phyloP scores from a whole-genome alignment of 306 rosid species.

The Cucurbita pepo region DNA sequence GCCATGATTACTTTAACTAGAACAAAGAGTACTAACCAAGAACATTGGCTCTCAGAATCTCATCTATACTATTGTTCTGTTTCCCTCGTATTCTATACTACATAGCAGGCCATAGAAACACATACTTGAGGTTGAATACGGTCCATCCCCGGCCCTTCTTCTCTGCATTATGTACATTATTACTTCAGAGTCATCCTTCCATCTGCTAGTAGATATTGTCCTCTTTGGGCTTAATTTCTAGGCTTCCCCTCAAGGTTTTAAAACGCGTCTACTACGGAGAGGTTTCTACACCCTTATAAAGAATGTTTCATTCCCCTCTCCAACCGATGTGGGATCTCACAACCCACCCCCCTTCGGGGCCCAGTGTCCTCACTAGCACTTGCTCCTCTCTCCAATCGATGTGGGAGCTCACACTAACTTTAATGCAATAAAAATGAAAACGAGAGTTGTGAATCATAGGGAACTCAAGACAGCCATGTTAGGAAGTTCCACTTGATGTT shows the following conservation, averaged over 20 bases:
- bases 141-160: neutral
- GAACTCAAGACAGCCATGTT: neutral
- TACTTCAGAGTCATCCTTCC: neutral
- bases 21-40: neutral
- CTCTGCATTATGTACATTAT: neutral
- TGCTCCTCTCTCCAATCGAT: too few species aligned
- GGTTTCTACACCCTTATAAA: too few species aligned
- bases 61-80: neutral
- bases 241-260: too few species aligned
- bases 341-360: too few species aligned
- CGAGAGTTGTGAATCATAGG: neutral
- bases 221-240: too few species aligned
- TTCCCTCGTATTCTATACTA: neutral
- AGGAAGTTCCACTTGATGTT: neutral
- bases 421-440: neutral
- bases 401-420: neutral
- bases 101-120: neutral
- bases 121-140: neutral
- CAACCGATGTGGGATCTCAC: too few species aligned
- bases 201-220: neutral
- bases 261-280: too few species aligned
- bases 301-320: too few species aligned
- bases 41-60: neutral
- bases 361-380: too few species aligned
- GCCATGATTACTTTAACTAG: neutral